Percentiles rank a stretch among this genome's conserved stretches.
These are phyloP conservation scores for Endocarpon pusillum DNA, from an alignment of 495 filamentous ascomycete species.

Conservation along the genomic window DNA sequence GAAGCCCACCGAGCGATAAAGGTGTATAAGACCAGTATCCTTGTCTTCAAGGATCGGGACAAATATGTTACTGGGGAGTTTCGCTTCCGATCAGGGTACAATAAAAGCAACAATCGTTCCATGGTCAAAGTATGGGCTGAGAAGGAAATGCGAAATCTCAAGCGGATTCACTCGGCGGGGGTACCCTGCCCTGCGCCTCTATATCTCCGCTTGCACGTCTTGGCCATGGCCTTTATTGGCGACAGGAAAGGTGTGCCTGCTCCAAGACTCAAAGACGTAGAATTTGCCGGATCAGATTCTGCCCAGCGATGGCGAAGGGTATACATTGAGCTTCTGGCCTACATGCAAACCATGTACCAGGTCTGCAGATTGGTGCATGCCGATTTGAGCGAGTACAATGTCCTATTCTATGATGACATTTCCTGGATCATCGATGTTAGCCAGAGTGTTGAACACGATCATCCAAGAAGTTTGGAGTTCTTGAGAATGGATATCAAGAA, in stretches of 20 bases:
- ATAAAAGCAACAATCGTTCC: slow-evolving; percentile 77
- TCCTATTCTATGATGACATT: slow-evolving; percentile 69
- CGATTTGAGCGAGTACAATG: slow-evolving; percentile 93
- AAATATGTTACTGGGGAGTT: slow-evolving; percentile 89
- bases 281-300: slow-evolving; percentile 37
- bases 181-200: slow-evolving; percentile 85
- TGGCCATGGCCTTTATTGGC: slow-evolving; percentile 86
- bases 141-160: slow-evolving; percentile 91
- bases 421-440: slow-evolving; percentile 94
- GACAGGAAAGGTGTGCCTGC: slow-evolving; percentile 74
- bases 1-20: slow-evolving; percentile 69
- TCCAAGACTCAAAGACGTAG: slow-evolving; percentile 63
- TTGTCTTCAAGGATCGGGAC: slow-evolving; percentile 94
- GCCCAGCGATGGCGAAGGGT: slow-evolving; percentile 50
- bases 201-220: slow-evolving; percentile 70
- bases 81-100: slow-evolving; percentile 64
- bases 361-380: slow-evolving; percentile 82
- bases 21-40: slow-evolving; percentile 91
- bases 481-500: slow-evolving; percentile 97
- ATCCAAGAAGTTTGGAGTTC: slow-evolving; percentile 81
- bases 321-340: slow-evolving; percentile 67
- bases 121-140: slow-evolving; percentile 98
- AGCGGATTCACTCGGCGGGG: slow-evolving; percentile 61
- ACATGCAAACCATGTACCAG: slow-evolving; percentile 87
- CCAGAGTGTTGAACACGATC: slow-evolving; percentile 91